Percentiles rank a stretch among this genome's conserved stretches.
Evolutionary conservation across 805 yeast genomes (phyloP).

Genomic region (Torulaspora gathmanii): DNA sequence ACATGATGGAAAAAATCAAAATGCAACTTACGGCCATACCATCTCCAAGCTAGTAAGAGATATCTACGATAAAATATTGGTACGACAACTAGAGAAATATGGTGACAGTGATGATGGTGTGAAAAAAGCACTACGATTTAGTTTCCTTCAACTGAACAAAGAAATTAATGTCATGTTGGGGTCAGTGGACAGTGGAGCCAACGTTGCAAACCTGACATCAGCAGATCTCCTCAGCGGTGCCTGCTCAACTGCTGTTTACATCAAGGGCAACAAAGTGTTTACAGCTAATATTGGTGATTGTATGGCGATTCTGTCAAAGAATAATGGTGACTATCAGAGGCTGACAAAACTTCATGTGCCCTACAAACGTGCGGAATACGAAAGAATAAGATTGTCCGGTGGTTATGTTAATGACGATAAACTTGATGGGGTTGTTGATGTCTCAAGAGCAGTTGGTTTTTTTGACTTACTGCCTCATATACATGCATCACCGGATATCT

Average conservation of each 20-base stretch:
- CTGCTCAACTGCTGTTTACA: conserved; percentile 74
- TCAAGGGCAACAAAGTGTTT: conserved; percentile 64
- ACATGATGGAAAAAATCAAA: conserved; percentile 73
- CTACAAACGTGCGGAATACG: conserved; percentile 68
- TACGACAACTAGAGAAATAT: conserved; percentile 38
- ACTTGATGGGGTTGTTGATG: conserved; percentile 74
- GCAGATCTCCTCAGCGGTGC: conserved; percentile 79
- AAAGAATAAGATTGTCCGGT: conserved; percentile 84
- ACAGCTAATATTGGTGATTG: conserved; percentile 91
- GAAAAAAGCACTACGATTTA: conserved; percentile 72
- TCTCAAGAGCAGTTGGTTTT: conserved; percentile 90
- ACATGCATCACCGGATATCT: conserved; percentile 80
- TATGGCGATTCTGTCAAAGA: conserved; percentile 70
- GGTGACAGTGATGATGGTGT: conserved; percentile 47
- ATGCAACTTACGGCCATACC: conserved; percentile 50
- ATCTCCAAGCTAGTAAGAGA: conserved; percentile 70
- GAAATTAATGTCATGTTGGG: conserved; percentile 57
- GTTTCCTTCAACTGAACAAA: conserved; percentile 74
- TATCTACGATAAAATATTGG: conserved; percentile 63
- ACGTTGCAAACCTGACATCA: conserved; percentile 49
- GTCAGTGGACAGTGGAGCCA: conserved; percentile 49
- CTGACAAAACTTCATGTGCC: conserved; percentile 83
- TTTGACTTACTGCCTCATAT: conserved; percentile 81
- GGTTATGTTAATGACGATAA: conserved; percentile 86
- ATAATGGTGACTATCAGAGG: conserved; percentile 73